phyloP scores from a whole-genome alignment of 768 basidiomycete genomes.

The Cystobasidium ongulense region DNA sequence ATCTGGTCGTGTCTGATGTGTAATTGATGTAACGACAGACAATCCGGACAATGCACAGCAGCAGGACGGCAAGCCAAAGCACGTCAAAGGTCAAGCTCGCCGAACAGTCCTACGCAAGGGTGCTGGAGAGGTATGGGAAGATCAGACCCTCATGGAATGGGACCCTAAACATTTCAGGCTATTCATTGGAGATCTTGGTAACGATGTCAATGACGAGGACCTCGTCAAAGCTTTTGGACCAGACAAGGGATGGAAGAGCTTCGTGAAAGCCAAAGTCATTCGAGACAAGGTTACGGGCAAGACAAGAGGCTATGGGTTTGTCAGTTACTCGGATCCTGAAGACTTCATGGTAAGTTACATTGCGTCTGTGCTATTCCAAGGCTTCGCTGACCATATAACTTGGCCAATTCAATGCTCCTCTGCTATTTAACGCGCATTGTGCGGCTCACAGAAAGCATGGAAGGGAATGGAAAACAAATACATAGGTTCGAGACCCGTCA shows the following conservation, averaged over 20 bases:
- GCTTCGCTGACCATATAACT: too few relatives aligned
- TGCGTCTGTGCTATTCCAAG: too few relatives aligned
- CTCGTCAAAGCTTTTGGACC: slow-evolving; percentile 20
- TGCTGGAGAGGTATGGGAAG: slow-evolving; percentile 95
- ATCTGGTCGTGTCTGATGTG: background rate
- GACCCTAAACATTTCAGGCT: slow-evolving; percentile 82
- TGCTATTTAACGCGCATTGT: background rate
- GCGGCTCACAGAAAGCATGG: slow-evolving; percentile 8
- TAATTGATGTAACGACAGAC: too few relatives aligned
- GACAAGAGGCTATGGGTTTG: slow-evolving; percentile 86
- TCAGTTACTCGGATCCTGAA: slow-evolving; percentile 95
- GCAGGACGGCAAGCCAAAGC: background rate
- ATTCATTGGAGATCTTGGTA: slow-evolving; percentile 79
- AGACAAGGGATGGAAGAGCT: slow-evolving; percentile 51
- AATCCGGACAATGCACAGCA: background rate
- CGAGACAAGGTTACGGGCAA: slow-evolving; percentile 89
- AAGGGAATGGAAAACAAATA: slow-evolving; percentile 59
- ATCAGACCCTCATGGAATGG: slow-evolving; percentile 94
- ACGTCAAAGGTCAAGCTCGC: slow-evolving; percentile 66
- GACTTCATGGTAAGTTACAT: slow-evolving; percentile 59
- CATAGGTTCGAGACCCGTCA: slow-evolving; percentile 94
- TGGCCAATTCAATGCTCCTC: background rate
- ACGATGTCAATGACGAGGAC: slow-evolving; percentile 14
- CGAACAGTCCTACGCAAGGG: slow-evolving; percentile 91
- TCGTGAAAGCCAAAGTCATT: slow-evolving; percentile 90